Percentiles rank a stretch among this genome's conserved stretches.
Conservation (phyloP, 1,284 basidiomycete species). For the Pseudozyma tsukubaensis region DNA sequence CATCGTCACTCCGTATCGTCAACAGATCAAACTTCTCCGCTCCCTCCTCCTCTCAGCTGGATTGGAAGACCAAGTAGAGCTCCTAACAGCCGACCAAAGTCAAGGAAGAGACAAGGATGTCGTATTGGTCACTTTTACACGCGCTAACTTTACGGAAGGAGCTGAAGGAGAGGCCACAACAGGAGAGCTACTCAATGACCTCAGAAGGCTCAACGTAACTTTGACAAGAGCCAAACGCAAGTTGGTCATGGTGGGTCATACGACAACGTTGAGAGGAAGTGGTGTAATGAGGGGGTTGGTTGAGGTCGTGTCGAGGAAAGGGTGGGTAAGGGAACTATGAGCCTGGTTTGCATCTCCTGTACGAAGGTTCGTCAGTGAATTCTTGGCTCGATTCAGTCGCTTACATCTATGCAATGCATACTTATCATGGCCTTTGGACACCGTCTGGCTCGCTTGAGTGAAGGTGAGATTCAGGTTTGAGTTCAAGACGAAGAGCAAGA, state of each 20-base stretch:
- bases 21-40: slow-evolving; percentile 90
- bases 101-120: slow-evolving; percentile 83
- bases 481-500: too few relatives aligned
- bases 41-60: slow-evolving; percentile 38
- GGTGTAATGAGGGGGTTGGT: slow-evolving; percentile 12
- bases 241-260: slow-evolving; percentile 57
- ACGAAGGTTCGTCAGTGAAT: too few relatives aligned
- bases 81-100: slow-evolving; percentile 91
- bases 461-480: too few relatives aligned
- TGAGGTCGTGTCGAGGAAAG: background rate
- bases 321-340: slow-evolving; percentile 3
- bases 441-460: too few relatives aligned
- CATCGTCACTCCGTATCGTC: slow-evolving; percentile 89
- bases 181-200: slow-evolving; percentile 60
- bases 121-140: slow-evolving; percentile 61
- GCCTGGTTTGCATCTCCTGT: too few relatives aligned
- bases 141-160: slow-evolving; percentile 33
- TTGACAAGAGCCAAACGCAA: slow-evolving; percentile 73
- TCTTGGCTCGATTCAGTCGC: too few relatives aligned
- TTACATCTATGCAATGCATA: too few relatives aligned
- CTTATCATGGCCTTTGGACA: too few relatives aligned
- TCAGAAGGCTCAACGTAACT: slow-evolving; percentile 59
- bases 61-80: slow-evolving; percentile 74
- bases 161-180: slow-evolving; percentile 3
- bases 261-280: slow-evolving; percentile 34